Conservation (phyloP, 129 eudicot species). For the Flaveria brownii region DNA sequence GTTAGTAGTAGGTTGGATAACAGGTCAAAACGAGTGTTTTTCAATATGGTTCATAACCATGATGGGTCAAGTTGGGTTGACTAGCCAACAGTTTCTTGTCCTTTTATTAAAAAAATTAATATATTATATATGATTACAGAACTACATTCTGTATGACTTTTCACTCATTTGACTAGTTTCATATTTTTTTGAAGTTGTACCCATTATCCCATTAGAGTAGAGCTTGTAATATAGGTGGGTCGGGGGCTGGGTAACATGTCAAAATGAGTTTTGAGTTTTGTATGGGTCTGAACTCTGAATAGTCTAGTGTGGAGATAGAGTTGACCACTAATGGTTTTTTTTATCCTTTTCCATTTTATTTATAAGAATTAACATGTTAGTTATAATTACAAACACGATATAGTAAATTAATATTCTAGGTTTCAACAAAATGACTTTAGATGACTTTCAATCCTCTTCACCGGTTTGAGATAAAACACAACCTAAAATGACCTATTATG, state of each 20-base stretch:
- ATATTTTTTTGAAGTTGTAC: background rate
- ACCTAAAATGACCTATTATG: constrained; percentile 7
- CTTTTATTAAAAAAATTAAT: background rate
- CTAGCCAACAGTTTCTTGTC: background rate
- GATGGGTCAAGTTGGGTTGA: background rate
- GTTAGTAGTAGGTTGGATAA: constrained; percentile 3
- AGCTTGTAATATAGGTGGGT: background rate
- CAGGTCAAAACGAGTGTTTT: background rate
- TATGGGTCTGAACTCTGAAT: background rate
- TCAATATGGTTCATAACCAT: background rate
- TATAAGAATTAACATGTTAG: background rate
- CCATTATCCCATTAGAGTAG: background rate
- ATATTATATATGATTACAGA: background rate
- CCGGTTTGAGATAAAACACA: background rate
- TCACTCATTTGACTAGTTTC: background rate
- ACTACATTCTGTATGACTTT: background rate
- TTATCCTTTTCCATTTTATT: background rate
- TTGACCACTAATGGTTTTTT: background rate
- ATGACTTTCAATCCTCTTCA: background rate
- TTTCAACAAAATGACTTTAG: background rate
- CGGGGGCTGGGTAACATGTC: background rate
- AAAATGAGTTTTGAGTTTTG: background rate
- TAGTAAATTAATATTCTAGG: background rate
- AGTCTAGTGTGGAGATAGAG: background rate
- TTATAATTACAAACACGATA: background rate